phyloP scores from a whole-genome alignment of 352 stramenopile species.

The Salisapilia sapeloensis region DNA sequence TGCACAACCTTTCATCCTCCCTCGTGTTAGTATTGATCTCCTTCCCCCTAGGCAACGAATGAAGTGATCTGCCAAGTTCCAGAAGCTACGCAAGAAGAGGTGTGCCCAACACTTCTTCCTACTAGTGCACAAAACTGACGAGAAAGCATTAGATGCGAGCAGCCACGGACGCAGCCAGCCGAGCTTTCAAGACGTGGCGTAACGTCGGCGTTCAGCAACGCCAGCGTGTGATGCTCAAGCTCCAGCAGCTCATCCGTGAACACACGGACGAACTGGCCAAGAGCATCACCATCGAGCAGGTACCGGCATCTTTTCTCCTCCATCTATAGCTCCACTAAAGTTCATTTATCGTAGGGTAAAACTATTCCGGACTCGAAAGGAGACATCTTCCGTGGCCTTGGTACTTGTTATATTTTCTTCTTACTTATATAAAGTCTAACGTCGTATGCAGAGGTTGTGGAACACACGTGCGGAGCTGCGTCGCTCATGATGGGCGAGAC shows the following conservation, averaged over 20 bases:
- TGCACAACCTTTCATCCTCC: not conserved
- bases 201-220: slow-evolving; percentile 88
- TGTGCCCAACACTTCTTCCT: slow-evolving; percentile 8
- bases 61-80: slow-evolving; percentile 77
- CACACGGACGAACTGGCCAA: slow-evolving; percentile 89
- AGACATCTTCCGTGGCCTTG: slow-evolving; percentile 94
- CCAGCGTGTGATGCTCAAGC: slow-evolving; percentile 91
- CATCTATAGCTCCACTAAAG: too few species aligned
- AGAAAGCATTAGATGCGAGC: slow-evolving; percentile 44
- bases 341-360: slow-evolving; percentile 52
- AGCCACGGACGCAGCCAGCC: slow-evolving; percentile 53
- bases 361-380: slow-evolving; percentile 88
- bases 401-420: slow-evolving; percentile 7
- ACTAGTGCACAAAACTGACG: not conserved
- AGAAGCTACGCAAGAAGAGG: slow-evolving; percentile 70
- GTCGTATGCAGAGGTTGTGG: slow-evolving; percentile 27
- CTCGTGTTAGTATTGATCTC: not conserved
- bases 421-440: not conserved
- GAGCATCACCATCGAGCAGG: slow-evolving; percentile 90
- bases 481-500: slow-evolving; percentile 91
- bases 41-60: slow-evolving; percentile 50
- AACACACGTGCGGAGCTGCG: slow-evolving; percentile 57
- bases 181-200: slow-evolving; percentile 88
- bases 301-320: slow-evolving; percentile 1
- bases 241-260: slow-evolving; percentile 90